These are phyloP conservation scores for Coemansia sp. DNA, from an alignment of 192 early-diverging fungal species.

Conservation along the genomic window DNA sequence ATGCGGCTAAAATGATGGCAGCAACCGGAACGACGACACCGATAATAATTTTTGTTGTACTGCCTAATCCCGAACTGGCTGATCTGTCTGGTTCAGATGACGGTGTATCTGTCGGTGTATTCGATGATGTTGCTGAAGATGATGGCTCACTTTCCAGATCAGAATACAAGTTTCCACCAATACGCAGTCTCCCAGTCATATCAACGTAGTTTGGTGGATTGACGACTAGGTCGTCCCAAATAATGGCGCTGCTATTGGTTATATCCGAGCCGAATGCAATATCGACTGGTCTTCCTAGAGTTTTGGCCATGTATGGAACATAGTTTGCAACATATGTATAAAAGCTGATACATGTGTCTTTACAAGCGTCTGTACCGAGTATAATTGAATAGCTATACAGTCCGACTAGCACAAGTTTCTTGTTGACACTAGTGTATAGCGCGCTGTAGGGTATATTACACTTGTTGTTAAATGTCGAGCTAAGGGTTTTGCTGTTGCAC, in stretches of 20 bases:
- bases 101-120: no score
- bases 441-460: constrained; percentile 4
- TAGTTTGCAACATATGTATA: neutral
- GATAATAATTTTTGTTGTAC: no score
- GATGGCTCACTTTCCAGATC: no score
- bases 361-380: constrained; percentile 1
- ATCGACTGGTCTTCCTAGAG: neutral
- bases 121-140: no score
- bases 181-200: no score
- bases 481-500: neutral
- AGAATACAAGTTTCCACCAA: no score
- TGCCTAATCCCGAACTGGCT: no score
- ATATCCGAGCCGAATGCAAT: neutral
- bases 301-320: neutral
- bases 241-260: neutral
- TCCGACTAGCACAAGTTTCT: neutral
- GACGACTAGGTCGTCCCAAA: neutral
- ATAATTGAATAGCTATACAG: constrained; percentile 5
- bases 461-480: neutral
- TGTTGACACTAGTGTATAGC: neutral
- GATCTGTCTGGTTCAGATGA: no score
- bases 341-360: neutral
- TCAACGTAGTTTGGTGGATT: neutral
- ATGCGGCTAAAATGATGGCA: neutral
- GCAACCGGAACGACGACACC: neutral